These are phyloP conservation scores for Ogataea polymorpha DNA, from an alignment of 805 yeast species.

Conservation along the genomic window DNA sequence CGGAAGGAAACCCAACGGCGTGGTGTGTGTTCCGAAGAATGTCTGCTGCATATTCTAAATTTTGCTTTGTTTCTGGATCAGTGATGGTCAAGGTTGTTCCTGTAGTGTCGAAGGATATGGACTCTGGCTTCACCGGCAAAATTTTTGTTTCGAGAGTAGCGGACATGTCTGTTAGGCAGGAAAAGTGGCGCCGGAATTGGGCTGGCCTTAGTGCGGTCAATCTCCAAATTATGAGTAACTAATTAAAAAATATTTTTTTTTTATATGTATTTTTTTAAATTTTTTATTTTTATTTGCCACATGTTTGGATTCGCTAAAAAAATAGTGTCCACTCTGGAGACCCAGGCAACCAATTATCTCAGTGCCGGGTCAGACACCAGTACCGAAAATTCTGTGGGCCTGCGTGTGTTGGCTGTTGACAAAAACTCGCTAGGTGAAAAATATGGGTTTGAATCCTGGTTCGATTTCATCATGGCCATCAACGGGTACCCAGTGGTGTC, in stretches of 20 bases:
- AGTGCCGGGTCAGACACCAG: constrained; percentile 24
- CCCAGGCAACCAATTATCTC: constrained; percentile 28
- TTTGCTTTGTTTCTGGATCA: constrained; percentile 50
- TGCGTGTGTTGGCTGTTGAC: constrained; percentile 53
- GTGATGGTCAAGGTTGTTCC: constrained; percentile 37
- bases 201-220: not conserved
- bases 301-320: constrained; percentile 67
- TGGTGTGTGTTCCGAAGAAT: constrained; percentile 47
- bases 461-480: constrained; percentile 80
- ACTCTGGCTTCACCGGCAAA: constrained; percentile 50
- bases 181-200: not conserved
- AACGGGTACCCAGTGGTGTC: constrained; percentile 62
- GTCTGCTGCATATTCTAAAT: constrained; percentile 57
- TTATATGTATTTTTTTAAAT: not conserved
- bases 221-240: not conserved
- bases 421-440: constrained; percentile 44
- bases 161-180: not conserved
- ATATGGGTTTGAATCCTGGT: constrained; percentile 74
- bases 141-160: constrained; percentile 36
- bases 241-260: not conserved
- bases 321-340: constrained; percentile 52
- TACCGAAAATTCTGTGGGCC: constrained; percentile 41
- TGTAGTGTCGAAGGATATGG: constrained; percentile 46
- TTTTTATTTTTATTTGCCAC: not conserved
- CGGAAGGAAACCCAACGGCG: constrained; percentile 93